These are phyloP conservation scores for Petunia secreta DNA, from an alignment of 257 asterid species.

Conservation along the genomic window DNA sequence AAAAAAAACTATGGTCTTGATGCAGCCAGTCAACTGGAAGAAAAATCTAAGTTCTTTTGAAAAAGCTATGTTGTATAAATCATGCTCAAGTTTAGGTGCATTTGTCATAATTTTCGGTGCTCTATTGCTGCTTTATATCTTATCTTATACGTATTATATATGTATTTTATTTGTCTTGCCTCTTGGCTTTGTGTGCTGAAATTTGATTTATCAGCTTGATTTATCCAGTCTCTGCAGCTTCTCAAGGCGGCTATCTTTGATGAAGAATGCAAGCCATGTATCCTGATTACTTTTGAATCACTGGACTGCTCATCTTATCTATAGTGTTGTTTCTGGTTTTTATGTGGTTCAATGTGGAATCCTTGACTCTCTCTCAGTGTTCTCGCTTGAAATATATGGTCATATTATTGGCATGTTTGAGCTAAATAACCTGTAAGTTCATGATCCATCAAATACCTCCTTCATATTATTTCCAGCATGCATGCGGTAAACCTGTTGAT, in stretches of 20 bases:
- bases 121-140: conserved; percentile 8
- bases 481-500: not conserved
- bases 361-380: conserved; percentile 72
- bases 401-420: conserved; percentile 97
- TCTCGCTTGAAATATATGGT: conserved; percentile 89
- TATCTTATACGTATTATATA: conserved; percentile 13
- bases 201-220: conserved; percentile 35
- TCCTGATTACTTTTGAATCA: conserved; percentile 53
- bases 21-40: not conserved
- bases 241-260: conserved; percentile 86
- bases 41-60: no score
- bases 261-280: conserved; percentile 79
- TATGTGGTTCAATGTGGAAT: conserved; percentile 25
- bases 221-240: conserved; percentile 79
- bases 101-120: conserved; percentile 13
- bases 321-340: not conserved
- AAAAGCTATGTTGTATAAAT: not conserved
- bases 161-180: not conserved
- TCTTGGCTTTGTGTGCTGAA: conserved; percentile 12
- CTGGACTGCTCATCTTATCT: conserved; percentile 27
- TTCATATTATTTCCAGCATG: conserved; percentile 2
- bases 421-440: conserved; percentile 93
- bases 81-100: not conserved
- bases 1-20: not conserved
- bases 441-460: conserved; percentile 8